phyloP scores from a whole-genome alignment of 345 rosid species.

The Heritiera fomes region DNA sequence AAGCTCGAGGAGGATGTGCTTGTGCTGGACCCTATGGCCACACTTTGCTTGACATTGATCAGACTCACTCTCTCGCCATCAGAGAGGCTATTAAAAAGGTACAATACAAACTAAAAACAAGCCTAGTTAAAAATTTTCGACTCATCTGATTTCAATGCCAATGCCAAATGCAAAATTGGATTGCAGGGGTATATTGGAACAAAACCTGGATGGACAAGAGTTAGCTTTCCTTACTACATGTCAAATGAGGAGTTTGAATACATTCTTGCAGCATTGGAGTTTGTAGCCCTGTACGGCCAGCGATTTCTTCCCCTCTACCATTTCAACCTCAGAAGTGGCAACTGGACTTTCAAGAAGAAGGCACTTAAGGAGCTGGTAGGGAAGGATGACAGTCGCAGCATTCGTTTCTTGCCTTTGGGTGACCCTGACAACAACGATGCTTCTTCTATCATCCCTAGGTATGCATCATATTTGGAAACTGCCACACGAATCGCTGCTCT shows the following conservation, averaged over 20 bases:
- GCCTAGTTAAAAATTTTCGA: too few relatives aligned
- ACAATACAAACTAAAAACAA: background rate
- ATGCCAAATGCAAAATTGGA: too few relatives aligned
- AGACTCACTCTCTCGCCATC: slow-evolving; percentile 31
- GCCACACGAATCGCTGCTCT: slow-evolving; percentile 37
- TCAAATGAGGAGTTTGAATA: slow-evolving; percentile 51
- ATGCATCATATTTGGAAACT: slow-evolving; percentile 28
- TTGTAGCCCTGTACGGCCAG: slow-evolving; percentile 48
- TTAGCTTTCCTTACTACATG: slow-evolving; percentile 74
- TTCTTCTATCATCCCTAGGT: background rate
- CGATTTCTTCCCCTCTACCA: slow-evolving; percentile 49
- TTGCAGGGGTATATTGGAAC: slow-evolving; percentile 45
- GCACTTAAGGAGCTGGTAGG: slow-evolving; percentile 22
- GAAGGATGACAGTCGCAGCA: background rate
- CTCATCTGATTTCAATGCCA: too few relatives aligned
- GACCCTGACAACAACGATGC: background rate
- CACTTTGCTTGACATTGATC: slow-evolving; percentile 35
- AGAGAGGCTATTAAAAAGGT: slow-evolving; percentile 48
- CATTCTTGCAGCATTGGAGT: slow-evolving; percentile 51
- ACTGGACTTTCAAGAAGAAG: slow-evolving; percentile 43
- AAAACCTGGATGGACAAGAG: slow-evolving; percentile 69
- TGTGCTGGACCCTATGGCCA: slow-evolving; percentile 81
- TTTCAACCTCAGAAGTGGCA: slow-evolving; percentile 45
- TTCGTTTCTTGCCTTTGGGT: background rate
- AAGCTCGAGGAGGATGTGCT: slow-evolving; percentile 64